Evolutionary conservation across 2,329 filamentous ascomycete genomes (phyloP), one percentile per base, ranked within the genome.

Genomic region (Aspergillus calidoustus): DNA sequence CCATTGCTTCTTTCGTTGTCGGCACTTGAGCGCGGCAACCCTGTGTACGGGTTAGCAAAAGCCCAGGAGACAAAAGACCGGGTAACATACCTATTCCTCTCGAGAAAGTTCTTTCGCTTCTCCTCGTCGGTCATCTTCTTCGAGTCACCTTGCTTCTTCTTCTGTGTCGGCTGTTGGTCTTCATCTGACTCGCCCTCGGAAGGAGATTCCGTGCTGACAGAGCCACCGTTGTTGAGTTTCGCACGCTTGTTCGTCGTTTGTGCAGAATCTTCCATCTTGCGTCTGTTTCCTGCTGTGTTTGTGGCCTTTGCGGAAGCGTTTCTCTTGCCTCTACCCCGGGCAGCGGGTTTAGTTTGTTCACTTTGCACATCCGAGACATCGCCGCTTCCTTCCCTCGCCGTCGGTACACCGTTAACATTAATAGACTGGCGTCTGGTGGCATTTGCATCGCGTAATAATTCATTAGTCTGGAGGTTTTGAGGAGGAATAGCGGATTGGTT

Each of bases 1-100:
- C 95, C 95, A 99, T 76, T 98, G 95, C 84, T 99, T 99, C 84
- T 99, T 99, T 22, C 95, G 88, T 77, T 99, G 95, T 64, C 95
- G 90, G 78, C 95, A 99, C 75, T 99, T 99, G 62, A 99, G 83
- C 3, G 95, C 95, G 65, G 95, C 95, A 67, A 99, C 93, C 74
- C 95, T 97, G 61, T 79, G 66, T 80, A 74, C 57, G n/a, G n/a
- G 41, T 59, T 53, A 59, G 25, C 19, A 31, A 8, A 11, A 7
- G 48, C 1, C 22, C 6, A 4, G 22, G 17, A n/a, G 53, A 41
- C 9, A 7, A 23, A 15, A 7, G 6, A 31, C 4, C 19, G 28
- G 44, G n/a, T 31, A 48, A 80, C 87, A 71, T 87, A 96, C 94
- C 94, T 89, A 77, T 99, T 99, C 30, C 95, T 86, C 74, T 99